Evolutionary conservation across 2,329 filamentous ascomycete genomes (phyloP), one percentile per base, ranked within the genome.

Genomic region (Diplodia scrobiculata): DNA sequence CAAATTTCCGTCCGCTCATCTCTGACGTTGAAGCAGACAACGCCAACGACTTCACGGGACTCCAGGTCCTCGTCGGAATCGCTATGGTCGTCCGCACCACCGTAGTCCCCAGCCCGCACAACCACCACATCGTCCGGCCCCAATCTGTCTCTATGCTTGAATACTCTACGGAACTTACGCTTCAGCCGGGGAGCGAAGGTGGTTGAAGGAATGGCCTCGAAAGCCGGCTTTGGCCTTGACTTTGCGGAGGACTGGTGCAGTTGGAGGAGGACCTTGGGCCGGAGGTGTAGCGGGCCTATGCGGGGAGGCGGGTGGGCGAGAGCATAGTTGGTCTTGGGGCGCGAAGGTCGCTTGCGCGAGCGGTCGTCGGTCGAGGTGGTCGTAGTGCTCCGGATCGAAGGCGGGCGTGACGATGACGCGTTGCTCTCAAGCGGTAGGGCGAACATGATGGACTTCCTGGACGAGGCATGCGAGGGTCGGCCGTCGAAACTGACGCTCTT

Each of bases 141-240:
- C 3, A 93, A 79, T 65, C 86, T 83, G 53, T 86, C 85, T 71
- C 86, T 87, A 25, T 84, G 83, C 63, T 84, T 82, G 71, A 90
- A 88, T 58, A 90, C 82, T 6, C 85, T 83, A 0, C 88, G 86
- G 86, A 86, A 69, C 83, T 81, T 63, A 68, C 79, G 67, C 71
- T 73, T 69, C 21, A 74, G 74, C 34, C 73, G 83, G 79, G 67
- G 84, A 78, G 53, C 83, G 48, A 89, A 79, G 14, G 84, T 80
- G n/a, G 84, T 85, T 1, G 88, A 86, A 0, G 90, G 89, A 50
- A 92, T 84, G n/a, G 91, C 85, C 70, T 94, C 90, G 69, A 91
- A 87, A 3, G 86, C 84, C 0, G 90, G 90, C 62, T 83, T 82
- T 0, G 89, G 88, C 27, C 90, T 84, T 17, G 81, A 67, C 62